Evolutionary conservation across 2,329 filamentous ascomycete species (phyloP), one percentile per base, ranked within the genome.

Genomic region (Penicillium sp.): DNA sequence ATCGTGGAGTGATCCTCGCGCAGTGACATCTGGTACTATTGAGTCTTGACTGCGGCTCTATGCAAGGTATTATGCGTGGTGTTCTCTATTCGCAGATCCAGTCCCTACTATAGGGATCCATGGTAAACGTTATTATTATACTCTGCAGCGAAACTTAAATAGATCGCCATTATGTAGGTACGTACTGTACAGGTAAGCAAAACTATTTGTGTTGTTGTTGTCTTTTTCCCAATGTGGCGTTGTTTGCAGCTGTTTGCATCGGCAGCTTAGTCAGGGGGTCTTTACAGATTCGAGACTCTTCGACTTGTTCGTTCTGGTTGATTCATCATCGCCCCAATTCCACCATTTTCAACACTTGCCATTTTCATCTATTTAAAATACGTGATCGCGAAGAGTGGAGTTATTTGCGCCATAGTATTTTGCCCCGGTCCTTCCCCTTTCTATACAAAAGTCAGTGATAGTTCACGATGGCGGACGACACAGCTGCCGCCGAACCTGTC

Each of bases 381-480:
- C 39, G 14, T 4, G 39, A 42, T 42, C 39, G 39, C 39, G 19
- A 19, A 13, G 19, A 23, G 4, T 19, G 1, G 9, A 42, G 14
- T 14, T 42, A 42, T 42, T 9, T 42, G 39, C 35, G 39, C 39
- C 19, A 42, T 23, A 39, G 16, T 0, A 10, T 5, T 19, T 11
- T 19, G n/a, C 4, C 35, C 9, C n/a, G 6, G 8, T 19, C 6
- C 10, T 39, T 10, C 11, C 27, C 37, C 37, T 5, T 11, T 13
- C 8, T 39, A 43, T 25, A 29, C n/a, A 19, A 19, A 19, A 39
- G 35, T 23, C 39, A 13, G 19, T 23, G 19, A 42, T 42, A 42
- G 9, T 23, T 19, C 11, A 23, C 43, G 23, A 73, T 74, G 70
- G 65, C 70, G 53, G 74, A 74, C 33, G 66, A 70, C 23, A 44